Evolutionary conservation across 257 asterid species (phyloP).

Genomic region (Nicotiana attenuata): DNA sequence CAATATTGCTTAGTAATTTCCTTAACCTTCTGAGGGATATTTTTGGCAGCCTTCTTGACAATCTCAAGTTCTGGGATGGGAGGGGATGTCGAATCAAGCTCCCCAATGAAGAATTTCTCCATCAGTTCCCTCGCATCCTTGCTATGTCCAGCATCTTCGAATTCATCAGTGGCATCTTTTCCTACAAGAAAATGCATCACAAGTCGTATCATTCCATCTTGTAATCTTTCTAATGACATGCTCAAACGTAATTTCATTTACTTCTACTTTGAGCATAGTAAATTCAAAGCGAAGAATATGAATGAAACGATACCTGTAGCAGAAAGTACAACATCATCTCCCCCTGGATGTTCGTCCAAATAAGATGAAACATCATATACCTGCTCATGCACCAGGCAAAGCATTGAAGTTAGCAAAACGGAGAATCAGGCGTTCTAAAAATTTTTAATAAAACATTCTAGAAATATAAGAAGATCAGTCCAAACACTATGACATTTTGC

Average conservation of each 20-base stretch:
- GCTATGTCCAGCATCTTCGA: conserved; percentile 97
- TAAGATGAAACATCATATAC: conserved; percentile 84
- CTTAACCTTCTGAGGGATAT: conserved; percentile 29
- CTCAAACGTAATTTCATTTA: not conserved
- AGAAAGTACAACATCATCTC: conserved; percentile 68
- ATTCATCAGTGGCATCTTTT: conserved; percentile 88
- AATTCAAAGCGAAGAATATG: not conserved
- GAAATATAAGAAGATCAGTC: not conserved
- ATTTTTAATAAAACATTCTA: not conserved
- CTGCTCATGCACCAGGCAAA: conserved; percentile 39
- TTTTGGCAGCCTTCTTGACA: conserved; percentile 30
- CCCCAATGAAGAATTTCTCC: conserved; percentile 83
- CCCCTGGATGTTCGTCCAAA: conserved; percentile 96
- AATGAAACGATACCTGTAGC: conserved; percentile 47
- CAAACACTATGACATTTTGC: not conserved
- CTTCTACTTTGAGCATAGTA: not conserved
- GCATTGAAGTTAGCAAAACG: not conserved
- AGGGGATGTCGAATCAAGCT: conserved; percentile 49
- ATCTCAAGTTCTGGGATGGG: conserved; percentile 55
- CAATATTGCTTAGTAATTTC: conserved; percentile 60
- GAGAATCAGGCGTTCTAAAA: not conserved
- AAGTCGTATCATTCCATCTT: not conserved
- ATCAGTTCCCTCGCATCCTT: conserved; percentile 67
- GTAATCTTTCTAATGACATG: not conserved
- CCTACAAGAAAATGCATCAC: conserved; percentile 31